phyloP scores from a whole-genome alignment of 768 basidiomycete genomes.

The Gyrodon lividus region DNA sequence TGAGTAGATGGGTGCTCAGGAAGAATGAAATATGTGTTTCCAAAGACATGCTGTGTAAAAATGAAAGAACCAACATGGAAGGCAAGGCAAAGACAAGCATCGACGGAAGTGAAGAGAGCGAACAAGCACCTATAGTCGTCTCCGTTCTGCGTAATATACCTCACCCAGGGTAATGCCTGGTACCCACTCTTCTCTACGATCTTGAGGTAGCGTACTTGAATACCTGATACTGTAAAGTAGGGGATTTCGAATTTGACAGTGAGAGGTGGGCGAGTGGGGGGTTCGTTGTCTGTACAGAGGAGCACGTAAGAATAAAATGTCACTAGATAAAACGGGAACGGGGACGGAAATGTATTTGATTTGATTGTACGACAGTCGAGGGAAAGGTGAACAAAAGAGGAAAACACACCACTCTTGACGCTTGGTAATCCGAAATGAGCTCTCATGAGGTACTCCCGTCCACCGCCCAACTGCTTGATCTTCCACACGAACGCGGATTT shows the following conservation, averaged over 20 bases:
- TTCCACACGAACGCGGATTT: slow-evolving; percentile 99
- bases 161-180: slow-evolving; percentile 93
- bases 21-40: too few relatives aligned
- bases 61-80: too few relatives aligned
- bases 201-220: slow-evolving; percentile 97
- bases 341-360: neutral
- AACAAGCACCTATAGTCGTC: slow-evolving; percentile 79
- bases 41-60: too few relatives aligned
- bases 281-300: slow-evolving; percentile 62
- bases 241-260: slow-evolving; percentile 98
- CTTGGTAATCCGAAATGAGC: slow-evolving; percentile 97
- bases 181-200: slow-evolving; percentile 99
- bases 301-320: too few relatives aligned
- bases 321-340: too few relatives aligned
- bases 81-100: neutral
- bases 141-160: slow-evolving; percentile 90
- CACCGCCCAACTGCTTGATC: slow-evolving; percentile 96
- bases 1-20: too few relatives aligned
- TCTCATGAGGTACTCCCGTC: slow-evolving; percentile 95
- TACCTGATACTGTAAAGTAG: slow-evolving; percentile 96
- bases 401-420: slow-evolving; percentile 77
- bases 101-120: neutral
- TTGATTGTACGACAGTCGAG: too few relatives aligned
- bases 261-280: slow-evolving; percentile 81
- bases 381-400: neutral